Base-by-base conservation (phyloP, 352 stramenopile species). In the Pythium phragmitis region DNA sequence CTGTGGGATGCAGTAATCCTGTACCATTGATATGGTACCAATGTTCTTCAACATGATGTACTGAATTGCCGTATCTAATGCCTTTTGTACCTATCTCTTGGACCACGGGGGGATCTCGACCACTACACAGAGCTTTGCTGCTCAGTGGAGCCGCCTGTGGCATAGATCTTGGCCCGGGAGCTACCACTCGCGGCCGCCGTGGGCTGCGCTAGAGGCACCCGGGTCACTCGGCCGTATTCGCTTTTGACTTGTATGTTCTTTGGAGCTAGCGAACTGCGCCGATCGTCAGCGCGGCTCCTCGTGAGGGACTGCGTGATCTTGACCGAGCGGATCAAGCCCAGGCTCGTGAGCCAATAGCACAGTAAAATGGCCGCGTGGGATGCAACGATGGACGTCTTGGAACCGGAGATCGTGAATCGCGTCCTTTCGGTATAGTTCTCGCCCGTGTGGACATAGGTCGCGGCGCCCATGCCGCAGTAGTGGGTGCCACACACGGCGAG, bases 401-500 rank as follows among this genome's bases (percentile, higher is more conserved):
- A 53, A 4, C 79, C 79, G 13, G 74, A 57, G 21, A 88, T 26
- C 4, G 75, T 30, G 42, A 83, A 61, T 26, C 61, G 63, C 6
- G 64, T 71, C 23, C 14, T 47, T 14, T 67, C 47, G 28, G 46
- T 54, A 19, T 63, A 77, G 34, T 82, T 64, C 28, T 80, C 76
- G 13, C 60, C 67, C 30, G 73, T 76, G 60, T 78, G 80, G 4
- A 30, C 56, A 59, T 91, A 91, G 16, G 50, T 62, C 7, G 79
- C 82, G 1, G 79, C 69, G 0, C 72, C 70, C 82, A 91, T 89
- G 45, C 82, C 82, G 2, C 60, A 65, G 64, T 91, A 91, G 54
- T 91, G 82, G 4, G 82, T 89, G 13, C 82, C 79, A 26, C 79
- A 91, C 45, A 91, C 80, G n/a, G 79, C 82, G 50, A 87, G 63